Base-by-base conservation (phyloP, 208 protist species). In the Leptomonas seymouri region DNA sequence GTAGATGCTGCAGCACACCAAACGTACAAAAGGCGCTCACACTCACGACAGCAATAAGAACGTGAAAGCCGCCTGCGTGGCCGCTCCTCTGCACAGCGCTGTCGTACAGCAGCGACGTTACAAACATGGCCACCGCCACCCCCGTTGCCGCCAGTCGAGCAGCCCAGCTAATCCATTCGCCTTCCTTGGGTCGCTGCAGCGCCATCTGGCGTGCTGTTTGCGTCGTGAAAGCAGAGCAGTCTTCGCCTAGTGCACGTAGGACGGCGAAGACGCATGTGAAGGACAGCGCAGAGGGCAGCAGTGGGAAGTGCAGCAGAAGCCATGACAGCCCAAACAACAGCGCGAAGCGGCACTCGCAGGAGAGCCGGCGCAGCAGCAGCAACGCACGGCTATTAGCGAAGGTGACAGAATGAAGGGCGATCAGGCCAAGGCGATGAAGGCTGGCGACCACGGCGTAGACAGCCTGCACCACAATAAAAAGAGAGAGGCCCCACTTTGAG, bases 31-130 rank as follows among this genome's bases (percentile, higher is more conserved):
- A 59, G 8, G 42, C 2, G 25, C 9, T 11, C 2, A 21, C n/a
- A 23, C 46, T 51, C n/a, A 69, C 1, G 2, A 25, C 4, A 0
- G 28, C 1, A 12, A 69, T 7, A 44, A 41, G 25, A 16, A 20
- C 23, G 20, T 68, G 34, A 28, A 76, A 76, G 12, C 27, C 21
- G 27, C n/a, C 6, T 0, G 65, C 28, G 1, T 3, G 0, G 11
- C 48, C 36, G 8, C 41, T 16, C 6, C 41, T 20, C 0, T 63
- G 62, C 16, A 18, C 25, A 18, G 49, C 41, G 34, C 71, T 64
- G 51, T 77, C 71, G 57, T 71, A 71, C 30, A 71, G 50, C 2
- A 61, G 41, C 4, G 71, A 56, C 9, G 71, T 56, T 7, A 41
- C 48, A 30, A 71, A 60, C 11, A 67, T 56, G 0, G 62, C 28